A percentile compares a stretch with the other conserved stretches of the same genome.
phyloP scores from a whole-genome alignment of 768 basidiomycete genomes.

The Omphalotus guepiniiformis region DNA sequence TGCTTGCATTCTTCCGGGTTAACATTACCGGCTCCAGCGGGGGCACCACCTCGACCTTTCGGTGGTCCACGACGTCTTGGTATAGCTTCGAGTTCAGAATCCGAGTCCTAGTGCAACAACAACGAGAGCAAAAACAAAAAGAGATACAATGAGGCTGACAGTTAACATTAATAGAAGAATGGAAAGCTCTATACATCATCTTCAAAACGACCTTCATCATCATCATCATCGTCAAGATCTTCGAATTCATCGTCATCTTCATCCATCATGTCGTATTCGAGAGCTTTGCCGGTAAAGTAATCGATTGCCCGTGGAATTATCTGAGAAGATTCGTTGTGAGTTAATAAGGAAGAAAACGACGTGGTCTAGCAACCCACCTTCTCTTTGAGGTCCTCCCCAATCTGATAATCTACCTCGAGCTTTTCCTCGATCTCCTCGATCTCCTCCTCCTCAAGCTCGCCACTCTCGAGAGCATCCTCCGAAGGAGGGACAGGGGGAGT shows the following conservation, averaged over 20 bases:
- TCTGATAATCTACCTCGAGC: conserved; percentile 95
- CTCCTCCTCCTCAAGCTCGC: conserved; percentile 78
- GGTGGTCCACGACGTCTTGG: conserved; percentile 54
- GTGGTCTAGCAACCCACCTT: conserved; percentile 49
- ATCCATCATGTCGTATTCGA: conserved; percentile 68
- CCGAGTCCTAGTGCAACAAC: conserved; percentile 50
- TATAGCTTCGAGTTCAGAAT: conserved; percentile 60
- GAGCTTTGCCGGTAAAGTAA: conserved; percentile 96
- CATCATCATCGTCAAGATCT: conserved; percentile 43
- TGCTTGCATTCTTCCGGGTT: conserved; percentile 92
- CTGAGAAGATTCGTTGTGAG: conserved; percentile 31
- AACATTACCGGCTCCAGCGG: conserved; percentile 40
- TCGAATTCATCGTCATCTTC: conserved; percentile 58
- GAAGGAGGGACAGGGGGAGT: conserved; percentile 69
- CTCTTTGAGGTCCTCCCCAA: conserved; percentile 97
- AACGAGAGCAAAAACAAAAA: conserved; percentile 12
- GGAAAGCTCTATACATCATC: conserved; percentile 44
- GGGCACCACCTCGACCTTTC: conserved; percentile 47
- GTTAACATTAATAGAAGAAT: conserved; percentile 3
- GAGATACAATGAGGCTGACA: conserved; percentile 9
- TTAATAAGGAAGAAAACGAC: conserved; percentile 5
- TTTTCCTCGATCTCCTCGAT: conserved; percentile 90
- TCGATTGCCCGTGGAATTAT: conserved; percentile 94
- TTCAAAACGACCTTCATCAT: conserved; percentile 48
- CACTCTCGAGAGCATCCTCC: conserved; percentile 61